Evolutionary conservation across 768 basidiomycete genomes (phyloP).

Genomic region (Exsudoporus frostii): DNA sequence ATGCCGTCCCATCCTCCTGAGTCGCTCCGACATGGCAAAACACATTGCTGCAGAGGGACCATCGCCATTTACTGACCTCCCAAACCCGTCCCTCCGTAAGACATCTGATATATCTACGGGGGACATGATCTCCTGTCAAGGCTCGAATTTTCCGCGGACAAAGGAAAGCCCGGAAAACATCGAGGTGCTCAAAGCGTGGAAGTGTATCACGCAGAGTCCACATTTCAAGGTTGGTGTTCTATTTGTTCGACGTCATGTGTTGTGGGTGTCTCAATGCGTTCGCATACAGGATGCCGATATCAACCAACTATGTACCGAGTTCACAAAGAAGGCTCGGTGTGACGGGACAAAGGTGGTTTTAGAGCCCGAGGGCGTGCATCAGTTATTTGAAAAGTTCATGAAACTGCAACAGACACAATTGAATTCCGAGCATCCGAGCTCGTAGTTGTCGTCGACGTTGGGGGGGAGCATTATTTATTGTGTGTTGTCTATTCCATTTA

Average conservation of each 20-base stretch:
- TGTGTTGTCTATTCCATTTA: conserved; percentile 19
- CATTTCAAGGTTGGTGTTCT: conserved; percentile 61
- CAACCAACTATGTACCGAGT: conserved; percentile 74
- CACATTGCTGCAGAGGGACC: conserved; percentile 52
- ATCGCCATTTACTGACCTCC: conserved; percentile 49
- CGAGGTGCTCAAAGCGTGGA: conserved; percentile 78
- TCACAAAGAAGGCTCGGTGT: conserved; percentile 77
- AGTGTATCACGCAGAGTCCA: conserved; percentile 69
- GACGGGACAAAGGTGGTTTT: conserved; percentile 83
- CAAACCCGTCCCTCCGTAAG: conserved; percentile 35
- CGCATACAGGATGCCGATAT: conserved; percentile 64
- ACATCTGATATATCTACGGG: conserved; percentile 43
- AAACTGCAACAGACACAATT: conserved; percentile 16
- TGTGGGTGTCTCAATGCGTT: not conserved
- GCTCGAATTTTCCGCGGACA: conserved; percentile 66
- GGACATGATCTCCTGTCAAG: conserved; percentile 62
- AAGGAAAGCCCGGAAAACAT: conserved; percentile 69
- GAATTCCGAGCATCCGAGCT: conserved; percentile 15
- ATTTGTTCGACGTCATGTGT: not conserved
- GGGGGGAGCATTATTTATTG: not conserved
- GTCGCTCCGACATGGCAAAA: conserved; percentile 49
- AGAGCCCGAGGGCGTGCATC: conserved; percentile 45
- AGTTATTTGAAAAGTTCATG: conserved; percentile 42
- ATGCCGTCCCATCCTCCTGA: conserved; percentile 19
- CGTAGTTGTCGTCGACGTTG: not conserved